phyloP scores from a whole-genome alignment of 2,329 filamentous ascomycete species.

The Fusarium sp. region DNA sequence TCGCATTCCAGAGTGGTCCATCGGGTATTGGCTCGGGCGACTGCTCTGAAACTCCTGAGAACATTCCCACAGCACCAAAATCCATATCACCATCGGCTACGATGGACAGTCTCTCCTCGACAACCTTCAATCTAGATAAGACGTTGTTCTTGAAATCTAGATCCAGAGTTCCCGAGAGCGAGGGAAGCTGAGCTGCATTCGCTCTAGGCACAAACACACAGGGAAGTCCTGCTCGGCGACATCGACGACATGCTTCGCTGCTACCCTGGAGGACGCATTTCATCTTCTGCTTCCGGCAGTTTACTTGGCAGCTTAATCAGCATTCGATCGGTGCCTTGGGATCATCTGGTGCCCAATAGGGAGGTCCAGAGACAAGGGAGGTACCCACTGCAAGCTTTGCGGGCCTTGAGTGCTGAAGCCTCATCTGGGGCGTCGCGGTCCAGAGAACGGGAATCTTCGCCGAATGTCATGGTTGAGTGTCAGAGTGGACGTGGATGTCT shows the following conservation, averaged over 20 bases:
- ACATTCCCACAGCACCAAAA: neutral
- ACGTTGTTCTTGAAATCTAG: constrained; percentile 15
- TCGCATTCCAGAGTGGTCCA: constrained; percentile 3
- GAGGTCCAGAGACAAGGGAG: neutral
- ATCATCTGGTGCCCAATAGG: neutral
- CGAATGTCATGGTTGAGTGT: neutral
- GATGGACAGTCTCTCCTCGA: neutral
- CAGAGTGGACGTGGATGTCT: neutral
- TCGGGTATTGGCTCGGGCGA: neutral
- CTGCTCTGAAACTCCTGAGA: neutral
- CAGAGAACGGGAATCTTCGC: constrained; percentile 18
- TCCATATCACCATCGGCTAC: neutral
- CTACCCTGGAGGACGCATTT: constrained; percentile 24
- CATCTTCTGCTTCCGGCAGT: constrained; percentile 22
- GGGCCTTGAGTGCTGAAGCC: constrained; percentile 10
- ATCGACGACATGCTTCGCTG: constrained; percentile 14
- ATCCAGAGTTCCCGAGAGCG: constrained; percentile 6
- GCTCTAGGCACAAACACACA: constrained; percentile 18
- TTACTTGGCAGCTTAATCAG: constrained; percentile 11
- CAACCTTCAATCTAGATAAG: neutral
- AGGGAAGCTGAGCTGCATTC: constrained; percentile 5
- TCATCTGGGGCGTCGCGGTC: neutral
- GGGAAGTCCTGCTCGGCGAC: constrained; percentile 10
- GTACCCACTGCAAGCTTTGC: constrained; percentile 18
- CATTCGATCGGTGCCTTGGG: neutral